Evolutionary conservation across 2,329 filamentous ascomycete species (phyloP).

Genomic region (Aspergillus sp.): DNA sequence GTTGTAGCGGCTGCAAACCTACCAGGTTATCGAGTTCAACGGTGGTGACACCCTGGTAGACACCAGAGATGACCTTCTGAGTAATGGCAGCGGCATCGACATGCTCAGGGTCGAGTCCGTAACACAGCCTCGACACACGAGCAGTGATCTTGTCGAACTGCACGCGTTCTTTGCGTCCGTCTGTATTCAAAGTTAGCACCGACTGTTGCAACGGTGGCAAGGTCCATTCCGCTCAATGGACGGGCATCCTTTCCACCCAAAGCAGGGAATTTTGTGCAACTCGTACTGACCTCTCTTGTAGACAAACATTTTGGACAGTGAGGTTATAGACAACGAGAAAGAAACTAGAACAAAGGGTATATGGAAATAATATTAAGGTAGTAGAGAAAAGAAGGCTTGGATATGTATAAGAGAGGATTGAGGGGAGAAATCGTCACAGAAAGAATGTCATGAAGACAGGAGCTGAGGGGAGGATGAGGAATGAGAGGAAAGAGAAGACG

Average conservation of each 20-base stretch:
- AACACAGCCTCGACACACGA: conserved; percentile 95
- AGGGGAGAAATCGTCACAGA: conserved; percentile 5
- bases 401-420: conserved; percentile 2
- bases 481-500: conserved; percentile 28
- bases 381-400: conserved; percentile 13
- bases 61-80: conserved; percentile 98
- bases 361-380: conserved; percentile 20
- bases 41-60: conserved; percentile 97
- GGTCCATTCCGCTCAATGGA: background rate
- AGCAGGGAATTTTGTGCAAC: background rate
- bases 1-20: conserved; percentile 41
- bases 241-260: background rate
- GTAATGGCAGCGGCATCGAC: conserved; percentile 98
- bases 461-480: conserved; percentile 25
- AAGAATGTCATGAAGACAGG: conserved; percentile 15
- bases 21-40: conserved; percentile 96
- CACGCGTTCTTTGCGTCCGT: conserved; percentile 99
- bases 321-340: conserved; percentile 16
- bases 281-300: conserved; percentile 60
- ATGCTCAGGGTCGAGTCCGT: conserved; percentile 92
- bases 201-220: conserved; percentile 22
- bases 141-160: conserved; percentile 99
- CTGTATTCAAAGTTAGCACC: conserved; percentile 51
- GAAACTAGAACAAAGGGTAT: conserved; percentile 27
- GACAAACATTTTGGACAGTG: conserved; percentile 57